Evolutionary conservation across 495 filamentous ascomycete genomes (phyloP), one percentile per base, ranked within the genome.

Genomic region (Mycothermus thermophilus): DNA sequence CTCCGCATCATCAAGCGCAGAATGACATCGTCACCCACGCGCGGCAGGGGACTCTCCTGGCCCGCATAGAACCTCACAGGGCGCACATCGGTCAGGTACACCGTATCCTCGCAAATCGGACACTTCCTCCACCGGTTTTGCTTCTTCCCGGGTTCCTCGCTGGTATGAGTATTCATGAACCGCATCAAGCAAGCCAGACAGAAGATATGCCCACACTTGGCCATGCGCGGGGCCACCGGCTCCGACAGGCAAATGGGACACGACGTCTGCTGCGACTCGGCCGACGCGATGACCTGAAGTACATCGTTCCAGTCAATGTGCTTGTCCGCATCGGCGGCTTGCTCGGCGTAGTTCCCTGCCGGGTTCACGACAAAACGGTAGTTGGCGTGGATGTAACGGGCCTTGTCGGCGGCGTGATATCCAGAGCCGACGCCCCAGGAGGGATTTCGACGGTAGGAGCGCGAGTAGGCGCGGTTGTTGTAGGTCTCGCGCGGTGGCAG

Each of bases 171-270:
- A 46, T 92, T 83, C 88, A 97, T 95, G 51, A 92, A 97, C 27
- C 90, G 80, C 35, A 95, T 79, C 23, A 96, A 62, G 55, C 90
- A 97, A 9, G 90, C 80, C 27, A 95, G 65, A 55, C 90, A 97
- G 51, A 95, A 95, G 17, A 97, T 94, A 52, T 97, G 90, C 10
- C 90, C 90, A 52, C 90, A 97, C 46, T 81, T 87, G 26, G 90
- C 86, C 90, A 97, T 97, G 37, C 92, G 79, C 18, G 90, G 88
- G 3, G 90, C 90, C 5, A 93, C 83, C 0, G 90, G 88, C 23
- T 72, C 77, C 1, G 81, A 93, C 15, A 97, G 63, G 49, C 90
- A 97, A 28, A 97, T 96, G 0, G 90, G 90, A 54, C 90, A 97
- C 22, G 77, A 80, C 3, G 88, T 71, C 22, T 72, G 67, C 58